Base-by-base conservation (phyloP, 306 rosid genomes). In the Myrica gale region DNA sequence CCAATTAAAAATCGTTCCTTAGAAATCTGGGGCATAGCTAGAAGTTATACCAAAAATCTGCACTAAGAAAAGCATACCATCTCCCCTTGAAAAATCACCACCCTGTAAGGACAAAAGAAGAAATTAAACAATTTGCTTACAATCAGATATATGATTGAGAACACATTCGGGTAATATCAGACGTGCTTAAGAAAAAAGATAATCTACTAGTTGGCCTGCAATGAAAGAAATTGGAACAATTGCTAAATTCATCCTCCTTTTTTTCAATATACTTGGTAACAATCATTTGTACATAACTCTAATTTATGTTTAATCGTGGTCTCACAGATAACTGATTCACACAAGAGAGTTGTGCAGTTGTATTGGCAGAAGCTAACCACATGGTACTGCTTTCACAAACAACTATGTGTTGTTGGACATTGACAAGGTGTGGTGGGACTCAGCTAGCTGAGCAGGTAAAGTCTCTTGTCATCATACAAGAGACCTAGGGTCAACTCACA, bases 61-160 rank as follows among this genome's bases (percentile, higher is more conserved):
- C 66, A 45, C 43, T 75, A 43, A 78, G 74, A 79, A 86, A 68
- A 73, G 42, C 93, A 75, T 89, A 96, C 99, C 99, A 78, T 96
- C 88, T 78, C 92, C 99, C 81, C 67, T 88, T 68, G 92, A 83
- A 89, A 96, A 92, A 79, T 96, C 99, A 77, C 99, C 99, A 82
- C 99, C 97, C 99, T 92, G 97, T 76, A 52, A 57, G 42, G 69
- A 85, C 74, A 85, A 60, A 13, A 58, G 67, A 76, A 57, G 68
- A 74, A 67, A 48, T 68, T 17, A 41, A 55, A 69, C 12, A 57
- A 42, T 47, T 57, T 57, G 78, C 63, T 19, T 69, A 72, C 48
- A 48, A 78, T 66, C 57, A 76, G 73, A 53, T 63, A 46, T n/a
- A 21, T 47, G 57, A 52, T 60, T 78, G 68, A 61, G 69, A 79